Evolutionary conservation across 2,329 filamentous ascomycete species (phyloP), one percentile per base, ranked within the genome.

Genomic region (Fusarium subglutinans): DNA sequence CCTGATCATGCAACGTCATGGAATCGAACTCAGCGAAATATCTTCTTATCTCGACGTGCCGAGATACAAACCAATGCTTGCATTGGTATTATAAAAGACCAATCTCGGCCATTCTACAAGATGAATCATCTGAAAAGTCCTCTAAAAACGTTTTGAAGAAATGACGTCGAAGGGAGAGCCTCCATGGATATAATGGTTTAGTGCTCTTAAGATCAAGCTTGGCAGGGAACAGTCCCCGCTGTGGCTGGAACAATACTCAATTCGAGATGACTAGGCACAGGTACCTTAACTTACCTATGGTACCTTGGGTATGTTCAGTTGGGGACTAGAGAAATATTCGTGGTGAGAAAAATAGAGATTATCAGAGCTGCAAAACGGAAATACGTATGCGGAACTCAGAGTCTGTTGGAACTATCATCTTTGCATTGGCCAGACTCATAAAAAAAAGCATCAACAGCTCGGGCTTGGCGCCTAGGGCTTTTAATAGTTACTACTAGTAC

Each of bases 91-190:
- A 28, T 8, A n/a, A 50, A 50, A 30, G 30, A 22, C 17, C 15
- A 37, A 35, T 38, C 33, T 26, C 14, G 57, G 51, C 40, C n/a
- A 35, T 35, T 17, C 24, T 13, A 45, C 28, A 20, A 35, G 33
- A 24, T 48, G 38, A 48, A 33, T 20, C 41, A 35, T 37, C 24
- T 11, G 33, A 54, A 59, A 54, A 40, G 35, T 9, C n/a, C 18
- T 53, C 13, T 37, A 14, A 30, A 47, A 22, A 35, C 26, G 33
- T n/a, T 26, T 33, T 35, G 56, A 38, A 50, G 43, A 24, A 60
- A 66, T 70, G 66, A 66, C 66, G 65, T 70, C 59, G 53, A 53
- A 66, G 38, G 59, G 44, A 61, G 47, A 69, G 47, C 38, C 47
- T 43, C 26, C 10, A 48, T 28, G 26, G 26, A 30, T 17, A 44